Conservation (phyloP, 1,284 basidiomycete species). For the Peniophora sp. region DNA sequence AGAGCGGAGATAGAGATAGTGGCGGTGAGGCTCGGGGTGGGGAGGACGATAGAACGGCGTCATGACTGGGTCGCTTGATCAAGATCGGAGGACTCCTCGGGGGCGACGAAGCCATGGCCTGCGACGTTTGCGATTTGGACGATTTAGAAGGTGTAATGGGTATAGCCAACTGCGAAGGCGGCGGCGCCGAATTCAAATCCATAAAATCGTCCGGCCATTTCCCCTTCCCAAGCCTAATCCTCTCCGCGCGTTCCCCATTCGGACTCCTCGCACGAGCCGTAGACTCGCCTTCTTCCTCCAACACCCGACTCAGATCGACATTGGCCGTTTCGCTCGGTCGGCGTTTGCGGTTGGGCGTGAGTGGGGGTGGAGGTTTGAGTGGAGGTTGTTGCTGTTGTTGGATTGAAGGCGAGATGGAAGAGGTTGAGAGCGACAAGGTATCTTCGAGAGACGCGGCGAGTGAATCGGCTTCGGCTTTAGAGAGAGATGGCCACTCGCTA, state of each 20-base stretch:
- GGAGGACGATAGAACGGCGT: not conserved
- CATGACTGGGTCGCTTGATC: not conserved
- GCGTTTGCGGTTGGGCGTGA: conserved; percentile 47
- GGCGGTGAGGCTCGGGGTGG: not conserved
- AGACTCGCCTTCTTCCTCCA: conserved; percentile 66
- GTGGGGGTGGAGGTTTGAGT: no score
- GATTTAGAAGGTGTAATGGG: conserved; percentile 17
- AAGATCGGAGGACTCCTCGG: not conserved
- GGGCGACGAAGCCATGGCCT: no score
- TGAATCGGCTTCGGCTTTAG: conserved; percentile 51
- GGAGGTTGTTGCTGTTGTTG: not conserved
- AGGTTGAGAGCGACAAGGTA: no score
- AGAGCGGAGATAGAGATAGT: conserved; percentile 10
- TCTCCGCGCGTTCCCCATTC: conserved; percentile 18
- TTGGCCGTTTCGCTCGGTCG: conserved; percentile 51
- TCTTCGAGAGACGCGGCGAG: conserved; percentile 33
- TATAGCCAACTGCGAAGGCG: conserved; percentile 24
- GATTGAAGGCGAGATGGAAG: no score
- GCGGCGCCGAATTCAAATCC: conserved; percentile 39
- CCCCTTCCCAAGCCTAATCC: conserved; percentile 61
- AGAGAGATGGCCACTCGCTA: conserved; percentile 51
- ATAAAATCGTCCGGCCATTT: conserved; percentile 81
- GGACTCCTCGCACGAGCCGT: conserved; percentile 23
- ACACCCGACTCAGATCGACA: conserved; percentile 57
- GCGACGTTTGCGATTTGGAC: no score